Evolutionary conservation across 768 basidiomycete genomes (phyloP), one percentile per base, ranked within the genome.

Genomic region (Naematelia aurantialba): DNA sequence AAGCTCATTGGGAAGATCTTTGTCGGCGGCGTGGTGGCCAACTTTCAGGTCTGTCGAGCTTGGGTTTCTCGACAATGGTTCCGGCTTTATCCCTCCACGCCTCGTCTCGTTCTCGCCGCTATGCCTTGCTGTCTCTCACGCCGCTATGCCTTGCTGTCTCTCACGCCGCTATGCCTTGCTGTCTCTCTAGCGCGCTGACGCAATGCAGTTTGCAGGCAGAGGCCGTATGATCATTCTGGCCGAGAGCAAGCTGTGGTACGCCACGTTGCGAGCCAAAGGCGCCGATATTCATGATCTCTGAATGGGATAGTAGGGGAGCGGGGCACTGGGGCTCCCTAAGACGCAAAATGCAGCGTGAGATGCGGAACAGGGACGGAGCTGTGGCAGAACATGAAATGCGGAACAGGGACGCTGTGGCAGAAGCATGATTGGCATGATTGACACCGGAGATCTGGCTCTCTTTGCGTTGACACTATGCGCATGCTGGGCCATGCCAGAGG

Each of bases 1-100:
- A 65, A 48, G 21, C 59, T 77, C 4, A 52, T 75, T n/a, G 76
- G 76, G 56, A 75, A 73, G 63, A 74, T 77, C 59, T 77, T 58
- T 53, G 14, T 66, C 5, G 74, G 74, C 4, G 21, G 42, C 1
- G 62, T 63, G 1, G 45, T 58, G 12, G 74, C 74, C 25, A 73
- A 76, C 56, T 76, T 76, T 63, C 55, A 59, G 45, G 34, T 55
- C 26, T 45, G 58, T 30, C 19, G 19, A 44, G 12, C n/a, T n/a
- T n/a, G n/a, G n/a, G n/a, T n/a, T 44, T 19, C 42, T 12, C 19
- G 12, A 12, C 42, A 19, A 44, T 12, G 12, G 12, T 44, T 19
- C 19, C 42, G 12, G 12, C 12, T 44, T 44, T 12, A 44, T 29
- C 21, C 11, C 8, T 52, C n/a, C 46, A 25, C 51, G 5, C 24